Conservation (phyloP, 352 stramenopile genomes). For the Globisporangium rhizosaccharum region DNA sequence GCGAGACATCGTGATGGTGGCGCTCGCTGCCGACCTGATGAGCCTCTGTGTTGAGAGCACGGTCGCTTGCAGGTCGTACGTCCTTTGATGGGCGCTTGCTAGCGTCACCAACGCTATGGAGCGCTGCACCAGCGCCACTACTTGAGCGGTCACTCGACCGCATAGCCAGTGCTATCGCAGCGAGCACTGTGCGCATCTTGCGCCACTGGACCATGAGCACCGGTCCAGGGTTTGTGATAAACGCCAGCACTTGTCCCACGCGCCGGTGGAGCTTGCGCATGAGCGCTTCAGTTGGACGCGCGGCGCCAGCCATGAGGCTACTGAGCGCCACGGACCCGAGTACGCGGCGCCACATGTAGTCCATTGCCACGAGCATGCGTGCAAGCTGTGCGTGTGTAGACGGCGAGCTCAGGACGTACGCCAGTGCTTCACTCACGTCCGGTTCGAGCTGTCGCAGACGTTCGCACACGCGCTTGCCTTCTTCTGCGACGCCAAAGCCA, state of each 20-base stretch:
- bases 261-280: slow-evolving; percentile 16
- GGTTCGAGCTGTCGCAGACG: slow-evolving; percentile 21
- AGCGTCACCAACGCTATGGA: neutral
- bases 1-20: slow-evolving; percentile 7
- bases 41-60: neutral
- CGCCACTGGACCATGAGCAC: slow-evolving; percentile 13
- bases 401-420: slow-evolving; percentile 16
- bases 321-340: slow-evolving; percentile 20
- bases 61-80: neutral
- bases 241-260: neutral
- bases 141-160: neutral
- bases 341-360: slow-evolving; percentile 37
- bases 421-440: slow-evolving; percentile 13
- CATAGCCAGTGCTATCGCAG: slow-evolving; percentile 2
- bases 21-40: too few species aligned
- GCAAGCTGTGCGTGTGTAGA: slow-evolving; percentile 20
- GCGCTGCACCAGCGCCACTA: neutral
- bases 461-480: slow-evolving; percentile 25
- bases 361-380: slow-evolving; percentile 27
- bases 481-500: slow-evolving; percentile 25
- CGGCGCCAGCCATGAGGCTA: slow-evolving; percentile 23
- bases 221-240: slow-evolving; percentile 14
- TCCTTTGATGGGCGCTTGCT: neutral
- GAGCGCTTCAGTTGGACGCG: slow-evolving; percentile 14
- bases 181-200: slow-evolving; percentile 9